Conservation (phyloP, 208 protist genomes). For the Vickermania spadyakhi region DNA sequence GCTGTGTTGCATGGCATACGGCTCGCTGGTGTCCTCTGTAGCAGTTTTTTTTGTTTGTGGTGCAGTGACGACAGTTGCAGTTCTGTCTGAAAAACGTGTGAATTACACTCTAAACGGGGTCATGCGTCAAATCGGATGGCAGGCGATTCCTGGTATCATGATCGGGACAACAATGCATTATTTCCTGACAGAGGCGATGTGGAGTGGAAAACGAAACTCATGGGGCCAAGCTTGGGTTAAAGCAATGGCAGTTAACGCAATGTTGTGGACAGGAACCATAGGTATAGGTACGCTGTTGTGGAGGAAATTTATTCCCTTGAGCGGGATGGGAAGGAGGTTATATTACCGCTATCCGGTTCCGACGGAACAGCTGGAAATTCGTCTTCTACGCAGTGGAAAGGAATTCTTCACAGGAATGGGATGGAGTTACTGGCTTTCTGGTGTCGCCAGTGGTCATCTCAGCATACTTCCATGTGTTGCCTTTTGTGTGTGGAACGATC, state of each 20-base stretch:
- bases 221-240: conserved; percentile 87
- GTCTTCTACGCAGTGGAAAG: conserved; percentile 40
- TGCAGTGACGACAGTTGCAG: conserved; percentile 36
- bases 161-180: conserved; percentile 66
- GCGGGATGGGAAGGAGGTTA: conserved; percentile 35
- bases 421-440: conserved; percentile 71
- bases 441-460: conserved; percentile 55
- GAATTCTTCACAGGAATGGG: conserved; percentile 83
- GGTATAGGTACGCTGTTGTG: conserved; percentile 49
- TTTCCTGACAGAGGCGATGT: conserved; percentile 81
- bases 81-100: conserved; percentile 54
- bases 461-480: conserved; percentile 49
- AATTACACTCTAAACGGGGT: conserved; percentile 72
- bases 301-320: conserved; percentile 49
- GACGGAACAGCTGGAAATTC: conserved; percentile 52
- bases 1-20: conserved; percentile 67
- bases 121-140: conserved; percentile 65
- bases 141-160: conserved; percentile 52
- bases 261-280: conserved; percentile 40
- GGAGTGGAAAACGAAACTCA: conserved; percentile 62
- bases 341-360: conserved; percentile 77
- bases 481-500: conserved; percentile 58
- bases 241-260: conserved; percentile 55
- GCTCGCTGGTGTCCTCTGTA: conserved; percentile 35
- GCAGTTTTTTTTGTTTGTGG: conserved; percentile 35